Evolutionary conservation across 164 flowering plant species (phyloP), one percentile per base, ranked within the genome.

Genomic region (Tetracentron sinense): DNA sequence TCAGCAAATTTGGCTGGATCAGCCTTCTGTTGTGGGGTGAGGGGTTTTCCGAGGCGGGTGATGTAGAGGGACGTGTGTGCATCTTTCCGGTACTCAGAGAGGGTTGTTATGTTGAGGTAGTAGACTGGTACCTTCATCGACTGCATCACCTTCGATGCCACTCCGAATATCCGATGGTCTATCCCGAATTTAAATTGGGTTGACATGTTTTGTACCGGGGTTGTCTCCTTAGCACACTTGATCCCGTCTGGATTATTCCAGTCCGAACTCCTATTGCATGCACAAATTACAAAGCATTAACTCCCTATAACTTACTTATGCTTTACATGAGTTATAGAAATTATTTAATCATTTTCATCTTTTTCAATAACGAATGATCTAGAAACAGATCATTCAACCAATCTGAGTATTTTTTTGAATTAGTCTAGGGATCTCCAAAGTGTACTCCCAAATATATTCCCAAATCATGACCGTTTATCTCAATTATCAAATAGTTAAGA

Each of bases 211-310:
- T 74, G 62, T 23, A 87, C 70, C 17, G 98, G 98, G 17, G 54
- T 65, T 0, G 91, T 89, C 76, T 93, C 98, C 57, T 62, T 56
- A 0, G 91, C 92, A 56, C 98, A 93, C 60, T 93, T 89, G 27
- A 85, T 82, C 15, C 95, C 98, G 5, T 82, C 68, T 0, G 90
- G 97, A 69, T 90, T 86, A 69, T 83, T 66, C 98, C 98, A 90
- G 27, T 81, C 97, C 74, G 63, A 51, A 74, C 97, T 93, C 91
- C 98, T 93, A 15, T 17, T 20, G 19, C 29, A 30, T 38, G 8
- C 20, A 42, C 16, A 51, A 51, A 25, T n/a, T 51, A 20, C 42
- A 20, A 57, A 47, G 12, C 30, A 46, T 0, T 15, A n/a, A n/a
- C n/a, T n/a, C n/a, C n/a, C n/a, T n/a, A n/a, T n/a, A n/a, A n/a